phyloP scores from a whole-genome alignment of 805 yeast genomes.

The Hagleromyces aurorensis region DNA sequence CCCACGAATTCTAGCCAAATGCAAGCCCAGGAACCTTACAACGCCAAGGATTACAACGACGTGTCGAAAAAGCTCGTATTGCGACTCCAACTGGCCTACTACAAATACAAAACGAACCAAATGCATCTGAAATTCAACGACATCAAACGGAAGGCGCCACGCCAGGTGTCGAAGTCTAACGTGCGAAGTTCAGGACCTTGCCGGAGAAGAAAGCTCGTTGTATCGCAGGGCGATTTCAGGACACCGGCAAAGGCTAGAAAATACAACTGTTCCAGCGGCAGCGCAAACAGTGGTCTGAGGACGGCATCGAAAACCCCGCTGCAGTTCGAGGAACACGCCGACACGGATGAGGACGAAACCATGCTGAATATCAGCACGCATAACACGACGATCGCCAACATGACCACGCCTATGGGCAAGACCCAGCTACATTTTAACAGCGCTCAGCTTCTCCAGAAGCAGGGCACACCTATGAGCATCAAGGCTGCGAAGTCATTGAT shows the following conservation, averaged over 20 bases:
- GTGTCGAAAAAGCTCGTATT: constrained; percentile 34
- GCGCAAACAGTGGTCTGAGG: too few species aligned
- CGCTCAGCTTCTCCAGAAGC: constrained; percentile 6
- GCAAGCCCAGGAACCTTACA: too few species aligned
- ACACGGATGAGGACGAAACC: not conserved
- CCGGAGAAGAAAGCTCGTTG: constrained; percentile 22
- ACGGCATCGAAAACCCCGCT: constrained; percentile 1
- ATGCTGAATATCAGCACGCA: too few species aligned
- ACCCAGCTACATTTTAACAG: constrained; percentile 2
- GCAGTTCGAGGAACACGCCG: not conserved
- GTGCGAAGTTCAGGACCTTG: too few species aligned
- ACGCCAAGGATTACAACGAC: constrained; percentile 9
- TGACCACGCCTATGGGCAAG: constrained; percentile 10
- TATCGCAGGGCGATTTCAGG: constrained; percentile 24
- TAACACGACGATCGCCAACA: constrained; percentile 3
- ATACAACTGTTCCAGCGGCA: constrained; percentile 2
- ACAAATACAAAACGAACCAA: constrained; percentile 44
- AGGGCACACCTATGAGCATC: constrained; percentile 30
- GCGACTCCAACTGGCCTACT: constrained; percentile 45
- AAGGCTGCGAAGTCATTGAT: constrained; percentile 31
- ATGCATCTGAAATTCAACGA: constrained; percentile 17
- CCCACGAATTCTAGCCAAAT: too few species aligned
- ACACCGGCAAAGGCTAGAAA: constrained; percentile 15
- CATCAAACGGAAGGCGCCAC: constrained; percentile 8
- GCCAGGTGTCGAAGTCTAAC: constrained; percentile 1